A percentile compares a stretch with the other conserved stretches of the same genome.
These are phyloP conservation scores for Pyrus hybrid DNA, from an alignment of 331 rosid genomes.

Conservation along the genomic window DNA sequence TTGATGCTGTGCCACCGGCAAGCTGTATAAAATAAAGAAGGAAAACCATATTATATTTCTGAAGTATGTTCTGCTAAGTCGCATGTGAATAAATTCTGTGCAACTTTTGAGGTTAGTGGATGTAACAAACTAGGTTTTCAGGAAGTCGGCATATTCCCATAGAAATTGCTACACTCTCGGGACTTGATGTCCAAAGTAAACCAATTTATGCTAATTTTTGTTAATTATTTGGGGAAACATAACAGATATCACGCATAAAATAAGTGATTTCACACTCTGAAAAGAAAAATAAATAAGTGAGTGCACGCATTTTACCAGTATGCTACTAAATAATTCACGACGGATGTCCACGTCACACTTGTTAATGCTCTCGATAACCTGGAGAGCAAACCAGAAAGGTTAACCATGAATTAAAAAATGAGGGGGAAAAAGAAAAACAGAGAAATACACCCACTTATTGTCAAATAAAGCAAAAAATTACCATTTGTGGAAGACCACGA, in stretches of 20 bases:
- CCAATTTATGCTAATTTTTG: neutral
- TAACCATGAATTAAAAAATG: slow-evolving; percentile 8
- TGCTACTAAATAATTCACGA: slow-evolving; percentile 90
- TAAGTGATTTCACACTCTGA: neutral
- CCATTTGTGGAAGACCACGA: slow-evolving; percentile 97
- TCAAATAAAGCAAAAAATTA: slow-evolving; percentile 13
- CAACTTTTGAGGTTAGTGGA: neutral
- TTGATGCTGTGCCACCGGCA: slow-evolving; percentile 97
- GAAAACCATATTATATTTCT: neutral
- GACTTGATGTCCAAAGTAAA: neutral
- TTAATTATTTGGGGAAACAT: neutral
- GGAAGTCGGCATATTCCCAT: neutral
- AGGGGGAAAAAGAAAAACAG: neutral
- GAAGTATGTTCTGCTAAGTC: neutral
- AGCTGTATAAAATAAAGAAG: slow-evolving; percentile 47
- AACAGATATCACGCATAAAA: neutral
- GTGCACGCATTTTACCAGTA: slow-evolving; percentile 52
- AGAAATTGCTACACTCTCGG: neutral
- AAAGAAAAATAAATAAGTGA: neutral
- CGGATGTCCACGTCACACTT: slow-evolving; percentile 98
- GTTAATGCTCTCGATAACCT: slow-evolving; percentile 95
- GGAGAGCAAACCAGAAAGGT: slow-evolving; percentile 15
- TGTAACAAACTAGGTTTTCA: neutral
- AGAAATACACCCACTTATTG: neutral
- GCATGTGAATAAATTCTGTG: neutral